Evolutionary conservation across 352 stramenopile genomes (phyloP).

Genomic region (Phytophthora quininea): DNA sequence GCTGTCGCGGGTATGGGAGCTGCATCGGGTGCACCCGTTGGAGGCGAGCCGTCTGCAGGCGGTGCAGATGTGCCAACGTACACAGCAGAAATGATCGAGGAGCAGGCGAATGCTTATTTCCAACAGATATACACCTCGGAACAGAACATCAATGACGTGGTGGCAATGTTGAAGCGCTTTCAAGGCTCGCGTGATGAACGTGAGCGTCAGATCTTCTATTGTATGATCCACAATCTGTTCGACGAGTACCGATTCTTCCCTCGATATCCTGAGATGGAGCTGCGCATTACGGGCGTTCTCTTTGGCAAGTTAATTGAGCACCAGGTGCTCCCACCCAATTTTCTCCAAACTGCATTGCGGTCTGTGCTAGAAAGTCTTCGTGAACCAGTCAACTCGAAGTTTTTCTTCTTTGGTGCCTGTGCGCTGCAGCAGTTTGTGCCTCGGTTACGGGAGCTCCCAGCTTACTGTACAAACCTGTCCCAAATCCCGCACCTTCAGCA

Average conservation of each 20-base stretch:
- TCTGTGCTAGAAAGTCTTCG: slow-evolving; percentile 97
- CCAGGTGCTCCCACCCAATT: slow-evolving; percentile 97
- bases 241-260: slow-evolving; percentile 99
- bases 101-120: slow-evolving; percentile 98
- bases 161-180: slow-evolving; percentile 99
- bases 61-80: slow-evolving; percentile 51
- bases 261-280: slow-evolving; percentile 98
- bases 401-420: slow-evolving; percentile 99
- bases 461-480: slow-evolving; percentile 98
- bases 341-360: slow-evolving; percentile 97
- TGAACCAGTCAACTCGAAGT: slow-evolving; percentile 96
- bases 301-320: slow-evolving; percentile 99
- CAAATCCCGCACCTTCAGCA: slow-evolving; percentile 98
- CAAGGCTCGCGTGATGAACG: slow-evolving; percentile 94
- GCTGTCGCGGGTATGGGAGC: slow-evolving; percentile 11
- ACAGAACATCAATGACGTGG: slow-evolving; percentile 97
- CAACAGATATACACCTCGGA: slow-evolving; percentile 99
- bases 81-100: slow-evolving; percentile 97
- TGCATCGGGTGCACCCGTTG: slow-evolving; percentile 9
- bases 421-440: slow-evolving; percentile 98
- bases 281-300: slow-evolving; percentile 98
- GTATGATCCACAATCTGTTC: slow-evolving; percentile 99
- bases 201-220: slow-evolving; percentile 99
- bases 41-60: slow-evolving; percentile 21
- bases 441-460: slow-evolving; percentile 96